Evolutionary conservation across 1,284 basidiomycete species (phyloP), one percentile per base, ranked within the genome.

Genomic region (Malassezia pachydermatis): DNA sequence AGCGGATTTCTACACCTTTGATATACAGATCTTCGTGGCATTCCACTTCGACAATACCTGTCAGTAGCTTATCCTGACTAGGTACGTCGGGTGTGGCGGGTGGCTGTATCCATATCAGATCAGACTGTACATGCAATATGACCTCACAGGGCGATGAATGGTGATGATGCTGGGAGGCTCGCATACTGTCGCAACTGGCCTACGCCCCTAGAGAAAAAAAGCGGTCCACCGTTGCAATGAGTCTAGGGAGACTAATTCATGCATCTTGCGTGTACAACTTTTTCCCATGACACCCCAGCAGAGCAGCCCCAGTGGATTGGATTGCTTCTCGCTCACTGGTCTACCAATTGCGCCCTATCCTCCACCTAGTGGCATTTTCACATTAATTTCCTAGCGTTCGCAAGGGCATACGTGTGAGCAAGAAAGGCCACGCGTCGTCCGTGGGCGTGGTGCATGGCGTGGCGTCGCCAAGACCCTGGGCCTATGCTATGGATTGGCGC

Each of bases 101-200:
- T 13, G 67, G 58, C 14, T 62, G 57, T 40, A 68, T 44, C 48
- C 69, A 68, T 46, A 70, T 55, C 46, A 68, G 63, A 23, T 67
- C 62, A 25, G 58, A 58, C 37, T 59, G 54, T 24, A 71, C 55
- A 34, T 71, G 67, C 5, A 71, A 51, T 35, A 59, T 52, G 20
- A 71, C 54, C 52, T 66, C 62, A 55, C 67, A 70, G 23, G 66
- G 61, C 28, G 65, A 59, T n/a, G n/a, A n/a, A n/a, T n/a, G n/a
- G 23, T 59, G 63, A 2, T 65, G 55, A 25, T 64, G 51, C 8
- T 60, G 63, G 52, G 28, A 30, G 28, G n/a, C n/a, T n/a, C n/a
- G n/a, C n/a, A n/a, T n/a, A n/a, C n/a, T n/a, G n/a, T n/a, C n/a
- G n/a, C n/a, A n/a, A n/a, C n/a, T n/a, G n/a, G n/a, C n/a, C n/a